These are phyloP conservation scores for Arthrobotrys sphaeroides DNA, from an alignment of 2,329 filamentous ascomycete species.

Conservation along the genomic window DNA sequence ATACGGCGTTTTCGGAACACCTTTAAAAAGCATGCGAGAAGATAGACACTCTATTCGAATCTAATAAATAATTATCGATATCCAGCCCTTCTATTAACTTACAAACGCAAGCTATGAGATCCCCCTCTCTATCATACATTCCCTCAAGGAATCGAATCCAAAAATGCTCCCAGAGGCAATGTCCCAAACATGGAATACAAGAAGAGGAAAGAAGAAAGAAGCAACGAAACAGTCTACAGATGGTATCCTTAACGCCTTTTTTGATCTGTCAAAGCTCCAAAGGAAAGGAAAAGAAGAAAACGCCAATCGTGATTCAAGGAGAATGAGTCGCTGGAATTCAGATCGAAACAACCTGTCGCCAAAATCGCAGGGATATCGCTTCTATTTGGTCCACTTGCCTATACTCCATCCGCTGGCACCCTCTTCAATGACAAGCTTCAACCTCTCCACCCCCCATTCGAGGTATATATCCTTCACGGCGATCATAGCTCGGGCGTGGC, in stretches of 20 bases:
- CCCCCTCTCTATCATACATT: conserved; percentile 51
- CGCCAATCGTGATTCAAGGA: conserved; percentile 27
- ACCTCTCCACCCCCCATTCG: conserved; percentile 74
- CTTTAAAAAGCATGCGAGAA: background rate
- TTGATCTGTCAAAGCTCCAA: background rate
- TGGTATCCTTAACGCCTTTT: conserved; percentile 43
- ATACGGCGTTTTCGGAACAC: background rate
- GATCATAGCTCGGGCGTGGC: conserved; percentile 69
- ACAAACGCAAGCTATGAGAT: conserved; percentile 36
- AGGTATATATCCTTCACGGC: conserved; percentile 69
- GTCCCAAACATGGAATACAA: background rate
- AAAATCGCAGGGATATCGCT: background rate
- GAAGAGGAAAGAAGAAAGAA: background rate
- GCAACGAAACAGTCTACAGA: conserved; percentile 14
- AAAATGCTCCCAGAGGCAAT: background rate
- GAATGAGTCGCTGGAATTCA: background rate
- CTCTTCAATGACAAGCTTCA: conserved; percentile 74
- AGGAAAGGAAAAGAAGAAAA: conserved; percentile 6
- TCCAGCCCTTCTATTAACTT: conserved; percentile 1
- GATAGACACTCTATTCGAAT: background rate
- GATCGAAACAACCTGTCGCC: background rate
- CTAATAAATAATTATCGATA: conserved; percentile 2
- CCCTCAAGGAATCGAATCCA: conserved; percentile 2
- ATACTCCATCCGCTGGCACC: conserved; percentile 72
- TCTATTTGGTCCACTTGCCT: conserved; percentile 65